Evolutionary conservation across 129 eudicot species (phyloP), one percentile per base, ranked within the genome.

Genomic region (Saposhnikovia divaricata): DNA sequence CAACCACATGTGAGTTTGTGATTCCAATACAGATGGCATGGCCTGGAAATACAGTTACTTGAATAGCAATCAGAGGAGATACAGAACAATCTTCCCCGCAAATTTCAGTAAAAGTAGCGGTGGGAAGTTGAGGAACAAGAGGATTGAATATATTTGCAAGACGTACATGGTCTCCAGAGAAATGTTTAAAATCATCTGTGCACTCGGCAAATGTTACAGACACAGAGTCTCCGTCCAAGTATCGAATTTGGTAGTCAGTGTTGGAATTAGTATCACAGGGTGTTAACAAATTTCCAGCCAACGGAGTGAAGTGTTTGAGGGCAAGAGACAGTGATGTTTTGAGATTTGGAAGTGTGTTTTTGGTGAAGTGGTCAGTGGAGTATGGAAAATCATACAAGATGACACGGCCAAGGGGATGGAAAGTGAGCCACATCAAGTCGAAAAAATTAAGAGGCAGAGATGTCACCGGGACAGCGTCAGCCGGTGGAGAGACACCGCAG

Each of bases 211-310:
- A 23, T 0, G 88, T 83, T 34, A 87, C 74, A 0, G 86, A 43
- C 38, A 87, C 50, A 0, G 86, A 77, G 72, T 87, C 93, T 0
- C 91, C 93, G 2, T 80, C 77, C 5, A n/a, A 71, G 12, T 87
- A 84, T 47, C 89, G 86, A 38, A 87, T 34, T 13, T 81, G 50
- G 46, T 86, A 87, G 69, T 74, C 46, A 6, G 15, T 81, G 45
- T 59, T 14, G 21, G 11, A 69, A 12, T 69, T 0, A 73, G 28
- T 3, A 59, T 10, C 5, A 3, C 34, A n/a, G 15, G 68, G 77
- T n/a, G 23, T 6, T 73, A 73, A 42, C 16, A 73, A 43, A 38
- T 73, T 73, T 28, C 74, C 74, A 34, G 74, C 74, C 25, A 71
- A 71, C 3, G 47, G 45, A 71, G n/a, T 31, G 9, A 38, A 71